phyloP scores from a whole-genome alignment of 164 flowering plant species.

The Vitis riparia region DNA sequence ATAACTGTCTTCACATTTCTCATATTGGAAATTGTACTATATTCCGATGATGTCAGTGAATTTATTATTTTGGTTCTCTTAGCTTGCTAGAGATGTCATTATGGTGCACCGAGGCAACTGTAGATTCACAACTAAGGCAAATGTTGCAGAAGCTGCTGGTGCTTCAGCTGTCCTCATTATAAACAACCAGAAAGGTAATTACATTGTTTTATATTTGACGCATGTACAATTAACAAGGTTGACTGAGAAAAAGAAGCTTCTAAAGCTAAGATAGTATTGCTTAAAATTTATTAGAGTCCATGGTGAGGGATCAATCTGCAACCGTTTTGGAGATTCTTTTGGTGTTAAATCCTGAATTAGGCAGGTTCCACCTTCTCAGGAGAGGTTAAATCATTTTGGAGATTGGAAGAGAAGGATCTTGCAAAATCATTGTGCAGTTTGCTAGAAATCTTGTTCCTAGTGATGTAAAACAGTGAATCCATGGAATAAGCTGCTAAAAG shows the following conservation, averaged over 20 bases:
- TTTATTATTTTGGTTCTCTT: slow-evolving; percentile 13
- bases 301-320: too few relatives aligned
- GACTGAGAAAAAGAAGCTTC: background rate
- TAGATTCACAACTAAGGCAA: slow-evolving; percentile 82
- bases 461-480: too few relatives aligned
- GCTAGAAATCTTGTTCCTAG: too few relatives aligned
- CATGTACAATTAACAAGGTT: background rate
- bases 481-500: too few relatives aligned
- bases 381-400: too few relatives aligned
- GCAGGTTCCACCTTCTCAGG: too few relatives aligned
- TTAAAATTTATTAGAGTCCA: too few relatives aligned
- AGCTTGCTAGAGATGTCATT: slow-evolving; percentile 79
- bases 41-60: background rate
- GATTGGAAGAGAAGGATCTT: too few relatives aligned
- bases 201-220: background rate
- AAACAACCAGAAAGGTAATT: slow-evolving; percentile 73
- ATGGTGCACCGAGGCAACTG: slow-evolving; percentile 89
- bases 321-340: too few relatives aligned
- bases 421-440: too few relatives aligned
- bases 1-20: background rate
- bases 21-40: background rate
- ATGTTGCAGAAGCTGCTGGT: slow-evolving; percentile 82
- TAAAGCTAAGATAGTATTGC: too few relatives aligned
- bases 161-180: slow-evolving; percentile 87
- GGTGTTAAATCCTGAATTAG: too few relatives aligned